Conservation (phyloP, 164 flowering plant species). For the Stephania japonica region DNA sequence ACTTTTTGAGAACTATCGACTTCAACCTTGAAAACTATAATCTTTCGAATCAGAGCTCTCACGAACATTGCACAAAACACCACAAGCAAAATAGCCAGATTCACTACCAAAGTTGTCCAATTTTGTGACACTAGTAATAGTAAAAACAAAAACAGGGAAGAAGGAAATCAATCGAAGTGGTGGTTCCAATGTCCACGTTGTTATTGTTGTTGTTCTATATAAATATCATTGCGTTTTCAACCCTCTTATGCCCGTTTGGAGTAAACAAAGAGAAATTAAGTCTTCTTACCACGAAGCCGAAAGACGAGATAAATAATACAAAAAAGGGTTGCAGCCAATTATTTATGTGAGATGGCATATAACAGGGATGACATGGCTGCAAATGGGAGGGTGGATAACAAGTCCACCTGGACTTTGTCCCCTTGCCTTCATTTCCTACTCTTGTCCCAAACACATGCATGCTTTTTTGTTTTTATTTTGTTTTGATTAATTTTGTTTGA, state of each 20-base stretch:
- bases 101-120: too few relatives aligned
- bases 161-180: background rate
- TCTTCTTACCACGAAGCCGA: slow-evolving; percentile 12
- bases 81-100: too few relatives aligned
- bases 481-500: background rate
- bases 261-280: background rate
- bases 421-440: slow-evolving; percentile 9
- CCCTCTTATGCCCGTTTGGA: background rate
- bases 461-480: too few relatives aligned
- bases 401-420: slow-evolving; percentile 26
- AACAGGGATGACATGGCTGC: background rate
- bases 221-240: background rate
- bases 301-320: background rate
- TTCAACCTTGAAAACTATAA: too few relatives aligned
- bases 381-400: slow-evolving; percentile 11
- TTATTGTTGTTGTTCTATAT: too few relatives aligned
- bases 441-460: background rate
- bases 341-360: background rate
- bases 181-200: background rate
- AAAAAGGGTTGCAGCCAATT: slow-evolving; percentile 15
- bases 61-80: too few relatives aligned
- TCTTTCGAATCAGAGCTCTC: too few relatives aligned
- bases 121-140: background rate
- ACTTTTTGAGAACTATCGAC: too few relatives aligned
- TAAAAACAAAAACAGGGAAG: background rate